Evolutionary conservation across 2,329 filamentous ascomycete species (phyloP), one percentile per base, ranked within the genome.

Genomic region (Lachnellula suecica): DNA sequence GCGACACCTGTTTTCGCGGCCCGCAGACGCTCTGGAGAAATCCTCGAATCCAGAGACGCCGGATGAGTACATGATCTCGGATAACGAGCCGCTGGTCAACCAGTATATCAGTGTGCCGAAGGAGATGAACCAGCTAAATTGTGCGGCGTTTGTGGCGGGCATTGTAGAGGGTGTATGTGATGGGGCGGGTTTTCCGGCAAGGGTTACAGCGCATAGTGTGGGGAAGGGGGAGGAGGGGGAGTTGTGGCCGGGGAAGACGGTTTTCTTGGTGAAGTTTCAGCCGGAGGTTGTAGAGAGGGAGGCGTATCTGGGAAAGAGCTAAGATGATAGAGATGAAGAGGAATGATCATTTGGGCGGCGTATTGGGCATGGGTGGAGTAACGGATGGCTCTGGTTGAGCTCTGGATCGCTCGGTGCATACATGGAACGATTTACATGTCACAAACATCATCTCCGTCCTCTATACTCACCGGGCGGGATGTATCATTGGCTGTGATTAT

Each of bases 21-120:
- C 92, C 51, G 94, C 94, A 24, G 93, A 97, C 73, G 88, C 91
- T 17, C 84, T 99, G 53, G 94, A 99, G 74, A 92, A 94, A 73
- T 90, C 85, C 53, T 85, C 85, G 49, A 87, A 89, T 65, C 86
- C 89, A 8, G 83, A 86, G 48, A 93, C 91, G 47, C 87, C 90
- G 8, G 91, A 94, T 63, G 93, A 97, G 76, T 99, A 97, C 78
- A 97, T 99, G 93, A 94, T 99, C 64, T 90, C 92, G 64, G 94
- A 99, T 74, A 97, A 99, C 73, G 94, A 97, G 70, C 94, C 94
- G 20, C 79, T 97, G 46, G 93, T 97, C 35, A 97, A 97, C 72
- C 87, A 88, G 57, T 97, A 94, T 74, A 88, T 99, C 67, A 91
- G 85, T 64, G 88, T 97, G 48, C 94, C 94, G 15, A 88, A 88